Percentiles rank a stretch among this genome's conserved stretches.
These are phyloP conservation scores for Moricandia arvensis DNA, from an alignment of 345 rosid species.

Conservation along the genomic window DNA sequence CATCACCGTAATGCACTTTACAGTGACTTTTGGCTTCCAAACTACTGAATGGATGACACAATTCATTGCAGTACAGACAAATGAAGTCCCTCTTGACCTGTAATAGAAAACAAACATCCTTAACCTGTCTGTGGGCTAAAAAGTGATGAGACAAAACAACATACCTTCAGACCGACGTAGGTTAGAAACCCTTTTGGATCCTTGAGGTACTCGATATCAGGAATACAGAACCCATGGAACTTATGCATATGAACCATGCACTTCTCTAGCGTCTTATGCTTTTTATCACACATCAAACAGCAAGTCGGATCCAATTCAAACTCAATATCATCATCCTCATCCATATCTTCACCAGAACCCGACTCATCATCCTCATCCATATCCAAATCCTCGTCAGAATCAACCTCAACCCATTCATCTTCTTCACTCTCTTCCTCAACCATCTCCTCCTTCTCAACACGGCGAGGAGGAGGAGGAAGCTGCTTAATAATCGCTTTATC, in stretches of 20 bases:
- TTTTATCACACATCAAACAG: conserved; percentile 85
- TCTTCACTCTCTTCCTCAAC: conserved; percentile 59
- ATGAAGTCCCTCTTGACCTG: conserved; percentile 81
- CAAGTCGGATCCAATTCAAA: conserved; percentile 67
- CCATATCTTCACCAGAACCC: conserved; percentile 47
- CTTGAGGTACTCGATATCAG: conserved; percentile 82
- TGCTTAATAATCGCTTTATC: conserved; percentile 56
- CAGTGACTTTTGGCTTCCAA: conserved; percentile 94
- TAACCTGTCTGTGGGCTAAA: not conserved
- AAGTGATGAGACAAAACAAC: not conserved
- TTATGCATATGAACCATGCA: conserved; percentile 99
- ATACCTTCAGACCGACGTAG: conserved; percentile 75
- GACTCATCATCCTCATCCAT: conserved; percentile 40
- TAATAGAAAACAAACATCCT: not conserved
- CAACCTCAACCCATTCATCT: conserved; percentile 87
- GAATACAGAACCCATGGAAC: conserved; percentile 84
- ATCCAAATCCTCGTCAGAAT: conserved; percentile 65
- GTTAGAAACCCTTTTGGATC: conserved; percentile 83
- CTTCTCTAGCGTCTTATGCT: conserved; percentile 59
- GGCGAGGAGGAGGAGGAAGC: conserved; percentile 58
- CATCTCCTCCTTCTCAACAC: too few relatives aligned
- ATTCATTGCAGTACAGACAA: conserved; percentile 83
- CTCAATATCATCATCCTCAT: conserved; percentile 44
- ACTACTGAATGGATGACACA: conserved; percentile 68
- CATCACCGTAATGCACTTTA: conserved; percentile 92